A percentile compares a stretch with the other conserved stretches of the same genome.
These are phyloP conservation scores for Tolypocladium inflatum DNA, from an alignment of 2,329 filamentous ascomycete species.

Conservation along the genomic window DNA sequence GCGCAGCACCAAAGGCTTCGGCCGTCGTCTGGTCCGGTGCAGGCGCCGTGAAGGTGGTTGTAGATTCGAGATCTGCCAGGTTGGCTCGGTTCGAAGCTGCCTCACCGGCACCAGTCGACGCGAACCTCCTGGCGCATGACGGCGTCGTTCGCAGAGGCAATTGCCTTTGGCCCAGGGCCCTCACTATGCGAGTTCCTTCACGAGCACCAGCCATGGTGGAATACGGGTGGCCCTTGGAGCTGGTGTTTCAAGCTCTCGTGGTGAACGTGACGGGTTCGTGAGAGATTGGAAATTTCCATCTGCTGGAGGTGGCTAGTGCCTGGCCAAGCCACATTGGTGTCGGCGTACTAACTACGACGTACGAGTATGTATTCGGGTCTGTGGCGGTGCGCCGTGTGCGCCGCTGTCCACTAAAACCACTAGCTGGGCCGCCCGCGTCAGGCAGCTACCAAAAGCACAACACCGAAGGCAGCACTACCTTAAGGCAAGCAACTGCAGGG, in stretches of 20 bases:
- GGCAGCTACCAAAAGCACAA: not conserved
- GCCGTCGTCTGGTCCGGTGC: slow-evolving; percentile 26
- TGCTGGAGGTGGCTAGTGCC: not conserved
- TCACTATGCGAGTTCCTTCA: slow-evolving; percentile 27
- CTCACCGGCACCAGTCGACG: slow-evolving; percentile 34
- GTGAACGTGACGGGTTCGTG: slow-evolving; percentile 7
- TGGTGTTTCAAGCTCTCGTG: slow-evolving; percentile 1
- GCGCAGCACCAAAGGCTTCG: slow-evolving; percentile 30
- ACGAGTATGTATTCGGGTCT: too few relatives aligned
- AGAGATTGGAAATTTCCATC: slow-evolving; percentile 24
- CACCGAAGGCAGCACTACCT: not conserved
- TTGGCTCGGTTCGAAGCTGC: slow-evolving; percentile 14
- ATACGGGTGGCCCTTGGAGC: not conserved
- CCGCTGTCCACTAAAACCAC: not conserved
- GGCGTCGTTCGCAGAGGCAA: slow-evolving; percentile 13
- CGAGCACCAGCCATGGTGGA: slow-evolving; percentile 31
- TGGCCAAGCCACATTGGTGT: not conserved
- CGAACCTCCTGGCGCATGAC: slow-evolving; percentile 27
- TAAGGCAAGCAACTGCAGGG: not conserved
- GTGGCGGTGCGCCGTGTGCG: not conserved
- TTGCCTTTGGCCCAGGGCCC: slow-evolving; percentile 18
- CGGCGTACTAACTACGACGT: too few relatives aligned
- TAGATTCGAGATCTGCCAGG: slow-evolving; percentile 39
- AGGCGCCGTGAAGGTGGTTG: slow-evolving; percentile 37
- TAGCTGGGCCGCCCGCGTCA: not conserved